These are phyloP conservation scores for Ceriops zippeliana DNA, from an alignment of 345 rosid genomes.

Conservation along the genomic window DNA sequence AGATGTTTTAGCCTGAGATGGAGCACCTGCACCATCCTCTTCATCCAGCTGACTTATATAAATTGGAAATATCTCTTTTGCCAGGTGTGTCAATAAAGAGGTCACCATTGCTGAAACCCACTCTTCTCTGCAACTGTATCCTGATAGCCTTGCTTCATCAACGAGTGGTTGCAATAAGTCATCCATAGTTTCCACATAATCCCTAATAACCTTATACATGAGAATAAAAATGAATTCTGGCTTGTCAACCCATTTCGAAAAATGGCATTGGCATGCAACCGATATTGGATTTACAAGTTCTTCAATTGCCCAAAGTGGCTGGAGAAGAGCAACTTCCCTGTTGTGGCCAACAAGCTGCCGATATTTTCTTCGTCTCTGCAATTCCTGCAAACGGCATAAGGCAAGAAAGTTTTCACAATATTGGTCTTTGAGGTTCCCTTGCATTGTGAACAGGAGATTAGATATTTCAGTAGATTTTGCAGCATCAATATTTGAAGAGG, in stretches of 20 bases:
- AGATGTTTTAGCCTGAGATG: slow-evolving; percentile 56
- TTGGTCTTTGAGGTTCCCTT: slow-evolving; percentile 60
- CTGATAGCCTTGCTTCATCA: slow-evolving; percentile 79
- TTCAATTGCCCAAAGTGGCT: slow-evolving; percentile 97
- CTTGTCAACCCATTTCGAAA: slow-evolving; percentile 72
- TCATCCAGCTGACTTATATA: slow-evolving; percentile 60
- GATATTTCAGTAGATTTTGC: slow-evolving; percentile 42
- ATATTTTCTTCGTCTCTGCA: slow-evolving; percentile 78
- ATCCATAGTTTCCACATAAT: slow-evolving; percentile 85
- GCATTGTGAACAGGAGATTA: slow-evolving; percentile 81
- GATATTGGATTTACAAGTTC: slow-evolving; percentile 89
- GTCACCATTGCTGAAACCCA: slow-evolving; percentile 96
- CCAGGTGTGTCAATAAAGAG: slow-evolving; percentile 64
- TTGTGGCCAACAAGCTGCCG: slow-evolving; percentile 74
- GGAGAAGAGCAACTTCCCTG: slow-evolving; percentile 57
- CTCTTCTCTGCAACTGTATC: slow-evolving; percentile 95
- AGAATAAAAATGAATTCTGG: slow-evolving; percentile 89
- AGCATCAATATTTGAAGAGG: slow-evolving; percentile 47
- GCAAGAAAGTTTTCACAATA: slow-evolving; percentile 82
- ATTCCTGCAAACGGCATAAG: slow-evolving; percentile 69
- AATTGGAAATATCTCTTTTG: slow-evolving; percentile 66
- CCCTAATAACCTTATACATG: slow-evolving; percentile 75
- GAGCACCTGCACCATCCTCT: slow-evolving; percentile 35
- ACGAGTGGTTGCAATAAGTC: slow-evolving; percentile 91
- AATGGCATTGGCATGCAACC: slow-evolving; percentile 67